phyloP scores from a whole-genome alignment of 208 protist genomes.

The Wallacemonas collosoma region DNA sequence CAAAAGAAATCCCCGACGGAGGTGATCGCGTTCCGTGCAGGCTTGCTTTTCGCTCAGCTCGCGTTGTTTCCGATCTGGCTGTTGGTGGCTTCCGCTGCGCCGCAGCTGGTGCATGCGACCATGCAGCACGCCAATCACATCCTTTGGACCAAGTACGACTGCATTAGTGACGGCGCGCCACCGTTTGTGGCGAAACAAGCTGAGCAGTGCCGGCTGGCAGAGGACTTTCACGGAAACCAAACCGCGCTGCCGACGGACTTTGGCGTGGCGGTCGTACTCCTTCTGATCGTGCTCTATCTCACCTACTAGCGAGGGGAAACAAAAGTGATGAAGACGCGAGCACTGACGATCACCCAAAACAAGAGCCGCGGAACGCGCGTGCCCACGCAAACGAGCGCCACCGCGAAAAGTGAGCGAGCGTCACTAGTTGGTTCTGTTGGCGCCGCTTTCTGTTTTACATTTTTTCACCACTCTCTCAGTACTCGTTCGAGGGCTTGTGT shows the following conservation, averaged over 20 bases:
- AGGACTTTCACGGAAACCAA: slow-evolving; percentile 62
- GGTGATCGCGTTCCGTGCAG: slow-evolving; percentile 50
- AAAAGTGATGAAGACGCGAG: not conserved
- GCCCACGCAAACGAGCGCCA: too few relatives aligned
- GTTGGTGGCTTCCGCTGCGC: slow-evolving; percentile 50
- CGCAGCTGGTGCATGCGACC: slow-evolving; percentile 79
- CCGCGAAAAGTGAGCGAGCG: too few relatives aligned
- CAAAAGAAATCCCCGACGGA: slow-evolving; percentile 46
- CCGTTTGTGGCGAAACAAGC: slow-evolving; percentile 50
- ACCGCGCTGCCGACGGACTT: slow-evolving; percentile 64
- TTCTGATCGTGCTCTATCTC: slow-evolving; percentile 60
- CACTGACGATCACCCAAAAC: too few relatives aligned
- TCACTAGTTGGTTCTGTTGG: too few relatives aligned
- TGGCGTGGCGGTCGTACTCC: slow-evolving; percentile 47
- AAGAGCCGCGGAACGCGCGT: too few relatives aligned
- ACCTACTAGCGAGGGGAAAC: slow-evolving; percentile 21
- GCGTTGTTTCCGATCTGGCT: slow-evolving; percentile 70
- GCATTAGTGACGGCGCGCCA: slow-evolving; percentile 48
- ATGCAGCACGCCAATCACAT: slow-evolving; percentile 69
- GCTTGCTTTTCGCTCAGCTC: slow-evolving; percentile 52
- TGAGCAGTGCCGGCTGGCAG: slow-evolving; percentile 32
- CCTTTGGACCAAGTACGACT: slow-evolving; percentile 71
- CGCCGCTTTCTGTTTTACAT: too few relatives aligned
- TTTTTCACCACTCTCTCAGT: too few relatives aligned
- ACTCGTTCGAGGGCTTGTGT: too few relatives aligned